Evolutionary conservation across 2,329 filamentous ascomycete genomes (phyloP).

Genomic region (Chaetomiaceae sp.): DNA sequence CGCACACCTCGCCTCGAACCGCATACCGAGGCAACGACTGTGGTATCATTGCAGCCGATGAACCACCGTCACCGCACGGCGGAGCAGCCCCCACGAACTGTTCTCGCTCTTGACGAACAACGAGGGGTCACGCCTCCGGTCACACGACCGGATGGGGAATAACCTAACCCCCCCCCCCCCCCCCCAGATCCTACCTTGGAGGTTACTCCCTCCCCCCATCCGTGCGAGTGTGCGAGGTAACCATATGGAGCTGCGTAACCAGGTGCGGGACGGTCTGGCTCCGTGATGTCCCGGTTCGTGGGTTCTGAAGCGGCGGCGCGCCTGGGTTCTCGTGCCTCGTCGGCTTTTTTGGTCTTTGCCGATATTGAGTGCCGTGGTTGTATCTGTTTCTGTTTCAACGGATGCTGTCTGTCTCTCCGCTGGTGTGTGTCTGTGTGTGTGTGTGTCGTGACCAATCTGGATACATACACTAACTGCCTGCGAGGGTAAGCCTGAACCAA

Average conservation of each 20-base stretch:
- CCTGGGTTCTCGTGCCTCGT: not conserved
- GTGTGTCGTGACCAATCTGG: no score
- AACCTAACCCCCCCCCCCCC: no score
- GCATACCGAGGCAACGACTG: not conserved
- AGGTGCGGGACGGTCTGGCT: not conserved
- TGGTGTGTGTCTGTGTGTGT: no score
- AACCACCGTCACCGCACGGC: no score
- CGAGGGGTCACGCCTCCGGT: not conserved
- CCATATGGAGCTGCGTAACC: not conserved
- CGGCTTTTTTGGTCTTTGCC: not conserved
- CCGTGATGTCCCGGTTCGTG: conserved; percentile 9
- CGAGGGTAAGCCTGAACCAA: no score
- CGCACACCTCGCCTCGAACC: not conserved
- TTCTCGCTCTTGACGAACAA: no score
- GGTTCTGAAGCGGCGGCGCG: not conserved
- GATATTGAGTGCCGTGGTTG: not conserved
- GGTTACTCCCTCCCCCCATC: not conserved
- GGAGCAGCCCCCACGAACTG: no score
- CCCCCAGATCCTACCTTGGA: not conserved
- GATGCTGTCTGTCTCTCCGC: no score
- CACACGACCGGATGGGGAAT: not conserved
- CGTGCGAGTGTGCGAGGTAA: not conserved
- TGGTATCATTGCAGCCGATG: no score
- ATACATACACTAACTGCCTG: no score
- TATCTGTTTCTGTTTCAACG: not conserved